Percentiles rank a stretch among this genome's conserved stretches.
Evolutionary conservation across 192 early-diverging fungal species (phyloP).

Genomic region (Oehlia diaphana): DNA sequence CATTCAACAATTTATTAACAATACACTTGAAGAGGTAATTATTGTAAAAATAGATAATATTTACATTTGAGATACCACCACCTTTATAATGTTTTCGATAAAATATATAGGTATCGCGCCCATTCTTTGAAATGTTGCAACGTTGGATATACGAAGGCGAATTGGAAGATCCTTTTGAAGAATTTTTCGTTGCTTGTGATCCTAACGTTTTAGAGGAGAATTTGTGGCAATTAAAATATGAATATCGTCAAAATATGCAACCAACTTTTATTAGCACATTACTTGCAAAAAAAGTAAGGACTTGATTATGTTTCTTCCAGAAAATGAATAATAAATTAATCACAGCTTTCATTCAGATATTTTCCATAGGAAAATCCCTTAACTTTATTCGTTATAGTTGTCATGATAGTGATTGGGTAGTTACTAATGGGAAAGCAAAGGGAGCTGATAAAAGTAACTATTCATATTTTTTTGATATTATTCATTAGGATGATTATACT

Average conservation of each 20-base stretch:
- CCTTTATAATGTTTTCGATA: not conserved
- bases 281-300: conserved; percentile 75
- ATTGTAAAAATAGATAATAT: not conserved
- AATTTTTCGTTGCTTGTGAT: conserved; percentile 84
- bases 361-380: conserved; percentile 83
- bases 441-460: conserved; percentile 1
- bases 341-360: conserved; percentile 55
- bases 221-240: conserved; percentile 84
- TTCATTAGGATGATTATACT: not conserved
- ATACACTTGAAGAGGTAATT: conserved; percentile 69
- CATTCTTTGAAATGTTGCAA: conserved; percentile 89
- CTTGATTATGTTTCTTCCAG: not conserved
- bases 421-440: not conserved
- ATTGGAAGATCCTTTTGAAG: conserved; percentile 85
- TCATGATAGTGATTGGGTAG: conserved; percentile 49
- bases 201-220: conserved; percentile 60
- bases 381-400: conserved; percentile 75
- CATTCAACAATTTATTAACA: conserved; percentile 71
- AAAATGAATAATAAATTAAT: not conserved
- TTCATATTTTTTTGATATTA: not conserved
- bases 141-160: conserved; percentile 95
- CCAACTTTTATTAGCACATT: conserved; percentile 77
- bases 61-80: not conserved
- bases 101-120: conserved; percentile 60
- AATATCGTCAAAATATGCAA: conserved; percentile 75